A percentile compares a stretch with the other conserved stretches of the same genome.
These are phyloP conservation scores for Trametes coccinea DNA, from an alignment of 768 basidiomycete genomes.

Conservation along the genomic window DNA sequence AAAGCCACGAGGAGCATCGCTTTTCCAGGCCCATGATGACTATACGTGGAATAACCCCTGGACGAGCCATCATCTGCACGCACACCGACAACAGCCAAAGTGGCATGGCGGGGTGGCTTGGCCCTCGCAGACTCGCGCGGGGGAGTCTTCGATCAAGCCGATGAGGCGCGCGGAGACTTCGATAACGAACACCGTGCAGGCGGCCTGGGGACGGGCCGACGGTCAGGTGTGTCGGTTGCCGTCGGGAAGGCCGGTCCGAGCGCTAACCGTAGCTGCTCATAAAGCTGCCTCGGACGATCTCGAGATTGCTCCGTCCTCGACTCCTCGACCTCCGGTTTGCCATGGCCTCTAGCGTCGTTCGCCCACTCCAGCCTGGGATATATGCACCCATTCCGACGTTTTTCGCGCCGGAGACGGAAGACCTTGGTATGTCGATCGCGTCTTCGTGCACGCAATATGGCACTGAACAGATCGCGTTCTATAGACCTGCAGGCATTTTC, in stretches of 20 bases:
- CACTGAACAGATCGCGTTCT: not conserved
- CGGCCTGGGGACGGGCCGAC: constrained; percentile 19
- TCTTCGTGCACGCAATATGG: not conserved
- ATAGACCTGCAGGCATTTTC: constrained; percentile 42
- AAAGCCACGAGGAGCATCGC: not conserved
- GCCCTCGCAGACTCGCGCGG: not conserved
- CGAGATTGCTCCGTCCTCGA: constrained; percentile 12
- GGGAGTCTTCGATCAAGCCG: constrained; percentile 10
- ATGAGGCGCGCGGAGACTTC: constrained; percentile 12
- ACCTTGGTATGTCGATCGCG: constrained; percentile 61
- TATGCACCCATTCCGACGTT: constrained; percentile 87
- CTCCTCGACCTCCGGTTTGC: constrained; percentile 4
- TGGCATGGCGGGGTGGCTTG: constrained; percentile 2
- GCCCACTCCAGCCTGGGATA: constrained; percentile 74
- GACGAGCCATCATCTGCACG: not conserved
- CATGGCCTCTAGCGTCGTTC: constrained; percentile 31
- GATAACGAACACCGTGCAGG: constrained; percentile 15
- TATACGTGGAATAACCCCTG: not conserved
- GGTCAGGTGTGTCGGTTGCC: constrained; percentile 16
- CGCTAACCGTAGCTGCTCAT: constrained; percentile 6
- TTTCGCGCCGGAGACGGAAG: constrained; percentile 72
- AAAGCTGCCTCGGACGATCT: constrained; percentile 19
- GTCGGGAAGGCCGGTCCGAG: constrained; percentile 20
- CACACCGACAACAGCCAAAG: constrained; percentile 3
- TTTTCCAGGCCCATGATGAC: not conserved